These are phyloP conservation scores for barley (Hordeum vulgare) DNA, from an alignment of 176 grass and related monocot species.

Conservation along the genomic window MorexV3_pseudomolecules_assembly NC_058519.1:561856637-561857136, in stretches of 20 bases:
- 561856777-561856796: conserved; percentile 76
- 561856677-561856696: conserved; percentile 92
- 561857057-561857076: background rate
- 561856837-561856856: conserved; percentile 98
- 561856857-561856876: conserved; percentile 98
- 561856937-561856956: background rate
- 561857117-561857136: background rate
- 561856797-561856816: conserved; percentile 96
- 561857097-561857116: background rate
- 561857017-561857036: background rate
- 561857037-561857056: background rate
- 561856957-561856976: conserved; percentile 11
- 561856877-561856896: conserved; percentile 62
- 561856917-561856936: background rate
- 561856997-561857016: too few species aligned
- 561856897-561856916: conserved; percentile 3
- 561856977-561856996: background rate
- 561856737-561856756: conserved; percentile 74
- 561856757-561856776: conserved; percentile 63
- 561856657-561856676: conserved; percentile 80
- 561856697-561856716: conserved; percentile 84
- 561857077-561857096: conserved; percentile 20
- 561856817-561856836: conserved; percentile 97
- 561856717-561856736: conserved; percentile 71
- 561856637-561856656: conserved; percentile 81